Conservation (phyloP, 2,329 filamentous ascomycete genomes). For the Apiospora aurea region DNA sequence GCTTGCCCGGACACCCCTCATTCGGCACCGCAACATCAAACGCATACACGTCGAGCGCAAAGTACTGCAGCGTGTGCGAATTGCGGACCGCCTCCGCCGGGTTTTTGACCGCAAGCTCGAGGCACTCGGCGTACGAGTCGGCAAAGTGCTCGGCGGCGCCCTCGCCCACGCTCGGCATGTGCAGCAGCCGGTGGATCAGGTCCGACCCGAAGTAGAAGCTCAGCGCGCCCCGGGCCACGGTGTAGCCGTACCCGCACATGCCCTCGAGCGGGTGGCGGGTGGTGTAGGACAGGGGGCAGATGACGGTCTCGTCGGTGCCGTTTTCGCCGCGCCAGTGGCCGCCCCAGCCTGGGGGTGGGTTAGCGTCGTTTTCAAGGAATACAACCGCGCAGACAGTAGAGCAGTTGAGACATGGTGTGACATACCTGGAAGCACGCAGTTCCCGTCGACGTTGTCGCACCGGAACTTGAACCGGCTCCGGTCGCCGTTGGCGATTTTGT, state of each 20-base stretch:
- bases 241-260: slow-evolving; percentile 70
- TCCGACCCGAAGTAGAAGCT: slow-evolving; percentile 73
- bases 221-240: slow-evolving; percentile 60
- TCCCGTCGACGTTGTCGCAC: slow-evolving; percentile 72
- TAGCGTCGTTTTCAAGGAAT: too few species aligned
- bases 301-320: slow-evolving; percentile 71
- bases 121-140: slow-evolving; percentile 61
- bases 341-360: slow-evolving; percentile 66
- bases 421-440: slow-evolving; percentile 61
- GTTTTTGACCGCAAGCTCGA: slow-evolving; percentile 57
- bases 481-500: slow-evolving; percentile 65
- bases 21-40: slow-evolving; percentile 70
- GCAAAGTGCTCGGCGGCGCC: slow-evolving; percentile 67
- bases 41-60: slow-evolving; percentile 72
- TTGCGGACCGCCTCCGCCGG: slow-evolving; percentile 60
- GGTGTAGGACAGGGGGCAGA: slow-evolving; percentile 68
- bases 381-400: too few species aligned
- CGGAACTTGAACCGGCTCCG: slow-evolving; percentile 66
- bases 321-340: slow-evolving; percentile 74
- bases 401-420: slow-evolving; percentile 14
- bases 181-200: slow-evolving; percentile 70
- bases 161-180: slow-evolving; percentile 67
- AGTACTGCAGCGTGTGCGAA: slow-evolving; percentile 70
- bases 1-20: slow-evolving; percentile 63
- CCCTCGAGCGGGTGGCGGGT: slow-evolving; percentile 63